phyloP scores from a whole-genome alignment of 1,139 yeast genomes.

The Hemisphaericaspora xylanilytica region DNA sequence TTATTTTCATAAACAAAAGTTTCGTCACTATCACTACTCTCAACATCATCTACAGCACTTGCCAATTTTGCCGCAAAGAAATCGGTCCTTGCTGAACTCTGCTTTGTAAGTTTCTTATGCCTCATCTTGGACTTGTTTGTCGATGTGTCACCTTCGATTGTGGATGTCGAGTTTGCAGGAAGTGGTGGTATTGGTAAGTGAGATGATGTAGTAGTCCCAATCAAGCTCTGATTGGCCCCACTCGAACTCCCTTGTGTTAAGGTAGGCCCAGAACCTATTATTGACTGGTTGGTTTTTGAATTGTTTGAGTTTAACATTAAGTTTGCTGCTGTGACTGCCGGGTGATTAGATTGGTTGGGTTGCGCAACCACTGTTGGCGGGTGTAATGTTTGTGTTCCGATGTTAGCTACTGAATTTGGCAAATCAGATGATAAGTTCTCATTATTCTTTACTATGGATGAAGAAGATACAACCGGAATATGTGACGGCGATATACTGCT shows the following conservation, averaged over 20 bases:
- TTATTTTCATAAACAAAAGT: slow-evolving; percentile 84
- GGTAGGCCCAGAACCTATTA: neutral
- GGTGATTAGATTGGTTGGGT: neutral
- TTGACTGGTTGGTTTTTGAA: slow-evolving; percentile 5
- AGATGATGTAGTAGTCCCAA: neutral
- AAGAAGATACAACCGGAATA: neutral
- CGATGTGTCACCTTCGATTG: slow-evolving; percentile 2
- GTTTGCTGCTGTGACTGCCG: slow-evolving; percentile 2
- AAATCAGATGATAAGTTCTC: neutral
- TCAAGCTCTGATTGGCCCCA: slow-evolving; percentile 3
- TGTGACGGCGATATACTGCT: slow-evolving; percentile 6
- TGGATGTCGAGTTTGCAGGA: neutral
- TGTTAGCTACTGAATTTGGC: neutral
- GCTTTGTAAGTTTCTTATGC: slow-evolving; percentile 24
- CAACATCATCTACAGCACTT: slow-evolving; percentile 88
- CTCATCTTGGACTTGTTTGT: slow-evolving; percentile 14
- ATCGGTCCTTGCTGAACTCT: slow-evolving; percentile 68
- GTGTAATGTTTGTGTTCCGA: neutral
- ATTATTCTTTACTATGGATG: slow-evolving; percentile 2
- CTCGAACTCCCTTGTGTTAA: slow-evolving; percentile 5
- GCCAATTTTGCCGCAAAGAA: slow-evolving; percentile 93
- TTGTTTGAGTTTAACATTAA: slow-evolving; percentile 14
- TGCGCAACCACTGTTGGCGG: slow-evolving; percentile 5
- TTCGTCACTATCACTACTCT: slow-evolving; percentile 85
- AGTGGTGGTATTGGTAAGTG: slow-evolving; percentile 1